These are phyloP conservation scores for Silene uniflora DNA, from an alignment of 148 eudicot species.

Conservation along the genomic window DNA sequence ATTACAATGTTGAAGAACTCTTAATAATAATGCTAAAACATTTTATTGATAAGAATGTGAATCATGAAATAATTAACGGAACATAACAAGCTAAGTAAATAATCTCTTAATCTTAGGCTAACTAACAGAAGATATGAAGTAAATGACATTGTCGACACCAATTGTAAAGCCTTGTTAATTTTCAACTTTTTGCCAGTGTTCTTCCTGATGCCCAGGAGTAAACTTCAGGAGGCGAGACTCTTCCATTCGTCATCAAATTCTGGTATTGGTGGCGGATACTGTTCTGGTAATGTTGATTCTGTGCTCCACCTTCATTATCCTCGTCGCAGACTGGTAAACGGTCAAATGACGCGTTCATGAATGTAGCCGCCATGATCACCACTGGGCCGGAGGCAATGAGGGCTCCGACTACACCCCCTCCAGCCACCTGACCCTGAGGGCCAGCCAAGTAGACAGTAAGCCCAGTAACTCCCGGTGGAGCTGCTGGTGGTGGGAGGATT, in stretches of 20 bases:
- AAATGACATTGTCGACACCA: constrained; percentile 1
- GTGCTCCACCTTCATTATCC: constrained; percentile 28
- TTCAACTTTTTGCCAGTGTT: constrained; percentile 37
- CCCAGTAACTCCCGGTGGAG: constrained; percentile 61
- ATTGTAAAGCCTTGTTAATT: neutral
- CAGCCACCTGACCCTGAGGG: constrained; percentile 71
- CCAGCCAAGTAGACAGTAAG: constrained; percentile 63
- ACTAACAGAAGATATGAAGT: no score
- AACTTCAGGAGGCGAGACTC: constrained; percentile 42
- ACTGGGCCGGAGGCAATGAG: constrained; percentile 71
- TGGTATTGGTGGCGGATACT: constrained; percentile 42
- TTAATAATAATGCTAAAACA: neutral
- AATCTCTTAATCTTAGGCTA: no score
- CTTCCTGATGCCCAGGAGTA: constrained; percentile 45
- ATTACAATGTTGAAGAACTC: no score
- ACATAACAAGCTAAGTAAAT: no score
- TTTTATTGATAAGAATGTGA: neutral
- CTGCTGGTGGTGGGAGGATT: constrained; percentile 57
- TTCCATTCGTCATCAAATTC: constrained; percentile 38
- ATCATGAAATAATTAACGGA: no score
- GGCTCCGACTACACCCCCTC: constrained; percentile 66
- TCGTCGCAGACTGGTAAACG: constrained; percentile 55
- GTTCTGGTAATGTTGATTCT: constrained; percentile 33
- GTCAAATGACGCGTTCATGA: constrained; percentile 69
- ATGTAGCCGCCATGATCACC: constrained; percentile 65